A percentile compares a stretch with the other conserved stretches of the same genome.
Evolutionary conservation across 345 rosid genomes (phyloP).

Genomic region (Hibiscus syriacus): DNA sequence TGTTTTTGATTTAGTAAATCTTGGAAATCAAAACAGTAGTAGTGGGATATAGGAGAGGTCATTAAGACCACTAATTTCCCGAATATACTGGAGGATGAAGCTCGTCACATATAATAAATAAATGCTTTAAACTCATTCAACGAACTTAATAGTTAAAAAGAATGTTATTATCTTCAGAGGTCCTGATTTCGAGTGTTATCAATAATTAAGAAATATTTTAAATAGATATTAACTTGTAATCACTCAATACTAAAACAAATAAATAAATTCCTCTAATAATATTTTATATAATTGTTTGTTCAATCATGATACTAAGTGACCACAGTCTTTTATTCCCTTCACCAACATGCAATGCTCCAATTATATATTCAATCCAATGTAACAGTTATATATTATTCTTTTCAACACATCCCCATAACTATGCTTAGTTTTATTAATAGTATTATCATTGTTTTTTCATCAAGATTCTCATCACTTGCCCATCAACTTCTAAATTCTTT

Average conservation of each 20-base stretch:
- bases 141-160: too few relatives aligned
- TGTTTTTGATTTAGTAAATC: neutral
- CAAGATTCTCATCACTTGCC: conserved; percentile 21
- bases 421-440: conserved; percentile 19
- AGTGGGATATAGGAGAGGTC: neutral
- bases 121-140: too few relatives aligned
- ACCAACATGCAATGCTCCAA: conserved; percentile 29
- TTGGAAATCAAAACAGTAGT: neutral
- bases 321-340: conserved; percentile 8
- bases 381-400: conserved; percentile 5
- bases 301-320: conserved; percentile 21
- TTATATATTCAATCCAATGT: conserved; percentile 11
- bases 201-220: too few relatives aligned
- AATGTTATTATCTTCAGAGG: too few relatives aligned
- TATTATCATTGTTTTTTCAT: conserved; percentile 7
- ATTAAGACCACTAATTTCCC: too few relatives aligned
- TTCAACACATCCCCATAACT: conserved; percentile 26
- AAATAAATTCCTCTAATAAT: too few relatives aligned
- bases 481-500: neutral
- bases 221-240: too few relatives aligned
- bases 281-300: neutral
- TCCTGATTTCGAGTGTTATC: too few relatives aligned
- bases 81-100: too few relatives aligned
- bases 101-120: too few relatives aligned
- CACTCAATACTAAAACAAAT: too few relatives aligned